These are phyloP conservation scores for Mycena belliarum DNA, from an alignment of 768 basidiomycete species.

Conservation along the genomic window DNA sequence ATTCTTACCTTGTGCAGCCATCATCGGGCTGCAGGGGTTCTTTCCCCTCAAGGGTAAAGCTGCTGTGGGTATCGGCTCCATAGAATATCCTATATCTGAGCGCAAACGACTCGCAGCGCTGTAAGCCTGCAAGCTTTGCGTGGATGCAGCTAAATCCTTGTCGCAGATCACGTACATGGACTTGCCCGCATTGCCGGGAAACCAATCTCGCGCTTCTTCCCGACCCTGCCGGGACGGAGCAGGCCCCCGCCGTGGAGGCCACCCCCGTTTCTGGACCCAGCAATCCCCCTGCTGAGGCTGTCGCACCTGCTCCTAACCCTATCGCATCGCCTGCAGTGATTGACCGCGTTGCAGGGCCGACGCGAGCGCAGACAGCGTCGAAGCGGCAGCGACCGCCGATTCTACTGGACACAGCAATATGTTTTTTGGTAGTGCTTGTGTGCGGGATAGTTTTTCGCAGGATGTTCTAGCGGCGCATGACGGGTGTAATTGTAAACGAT, in stretches of 20 bases:
- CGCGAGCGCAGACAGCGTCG: not conserved
- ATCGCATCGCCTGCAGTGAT: not conserved
- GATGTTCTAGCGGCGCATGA: conserved; percentile 34
- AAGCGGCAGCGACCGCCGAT: conserved; percentile 49
- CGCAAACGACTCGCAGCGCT: conserved; percentile 75
- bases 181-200: conserved; percentile 71
- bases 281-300: conserved; percentile 16
- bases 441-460: conserved; percentile 69
- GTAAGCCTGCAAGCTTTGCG: conserved; percentile 43
- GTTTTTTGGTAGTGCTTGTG: conserved; percentile 66
- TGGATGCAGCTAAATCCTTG: conserved; percentile 13
- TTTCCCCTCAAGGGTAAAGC: conserved; percentile 88
- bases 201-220: conserved; percentile 72
- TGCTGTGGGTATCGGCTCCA: conserved; percentile 83
- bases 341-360: not conserved
- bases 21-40: conserved; percentile 86
- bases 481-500: not conserved
- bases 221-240: conserved; percentile 45
- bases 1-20: conserved; percentile 48
- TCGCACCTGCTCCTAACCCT: conserved; percentile 7
- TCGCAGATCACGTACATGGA: conserved; percentile 78
- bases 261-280: conserved; percentile 20
- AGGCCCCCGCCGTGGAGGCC: not conserved
- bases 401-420: conserved; percentile 73
- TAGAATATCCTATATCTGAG: conserved; percentile 75